phyloP scores from a whole-genome alignment of 2,329 filamentous ascomycete species.

The Phyllachora maydis region DNA sequence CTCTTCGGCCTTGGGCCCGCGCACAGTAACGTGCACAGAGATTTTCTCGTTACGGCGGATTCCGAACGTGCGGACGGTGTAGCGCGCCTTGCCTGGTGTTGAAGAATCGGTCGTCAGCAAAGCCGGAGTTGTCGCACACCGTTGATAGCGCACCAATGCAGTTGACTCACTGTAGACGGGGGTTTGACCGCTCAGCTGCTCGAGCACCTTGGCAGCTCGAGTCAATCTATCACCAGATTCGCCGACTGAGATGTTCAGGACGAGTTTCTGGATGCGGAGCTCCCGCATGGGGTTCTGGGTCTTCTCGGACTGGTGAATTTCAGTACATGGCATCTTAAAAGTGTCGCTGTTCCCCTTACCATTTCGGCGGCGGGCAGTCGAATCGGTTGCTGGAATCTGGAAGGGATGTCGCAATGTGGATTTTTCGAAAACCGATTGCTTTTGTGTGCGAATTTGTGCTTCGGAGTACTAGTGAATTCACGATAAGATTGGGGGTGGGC shows the following conservation, averaged over 20 bases:
- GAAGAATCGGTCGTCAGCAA: conserved; percentile 1
- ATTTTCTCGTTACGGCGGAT: conserved; percentile 99
- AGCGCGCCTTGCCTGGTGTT: conserved; percentile 84
- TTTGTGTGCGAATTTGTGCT: too few species aligned
- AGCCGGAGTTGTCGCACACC: too few species aligned
- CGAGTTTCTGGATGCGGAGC: conserved; percentile 97
- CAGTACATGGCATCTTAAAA: conserved; percentile 18
- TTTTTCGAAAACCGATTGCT: too few species aligned
- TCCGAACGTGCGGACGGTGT: conserved; percentile 99
- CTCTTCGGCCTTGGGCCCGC: conserved; percentile 93
- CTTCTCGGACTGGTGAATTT: conserved; percentile 39
- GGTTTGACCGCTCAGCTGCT: conserved; percentile 98
- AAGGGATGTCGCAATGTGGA: too few species aligned
- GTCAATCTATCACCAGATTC: conserved; percentile 99
- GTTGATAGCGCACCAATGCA: not conserved
- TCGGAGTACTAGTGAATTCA: too few species aligned
- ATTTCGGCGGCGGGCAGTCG: conserved; percentile 16
- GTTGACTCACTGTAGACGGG: conserved; percentile 81
- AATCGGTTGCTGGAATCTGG: too few species aligned
- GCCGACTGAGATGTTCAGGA: conserved; percentile 98
- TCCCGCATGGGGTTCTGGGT: conserved; percentile 97
- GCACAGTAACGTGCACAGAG: conserved; percentile 96
- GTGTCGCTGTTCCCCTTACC: conserved; percentile 10
- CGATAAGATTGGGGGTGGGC: too few species aligned
- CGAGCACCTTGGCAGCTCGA: conserved; percentile 98